A percentile compares a stretch with the other conserved stretches of the same genome.
phyloP scores from a whole-genome alignment of 352 stramenopile species.

The Pythium diclinum region DNA sequence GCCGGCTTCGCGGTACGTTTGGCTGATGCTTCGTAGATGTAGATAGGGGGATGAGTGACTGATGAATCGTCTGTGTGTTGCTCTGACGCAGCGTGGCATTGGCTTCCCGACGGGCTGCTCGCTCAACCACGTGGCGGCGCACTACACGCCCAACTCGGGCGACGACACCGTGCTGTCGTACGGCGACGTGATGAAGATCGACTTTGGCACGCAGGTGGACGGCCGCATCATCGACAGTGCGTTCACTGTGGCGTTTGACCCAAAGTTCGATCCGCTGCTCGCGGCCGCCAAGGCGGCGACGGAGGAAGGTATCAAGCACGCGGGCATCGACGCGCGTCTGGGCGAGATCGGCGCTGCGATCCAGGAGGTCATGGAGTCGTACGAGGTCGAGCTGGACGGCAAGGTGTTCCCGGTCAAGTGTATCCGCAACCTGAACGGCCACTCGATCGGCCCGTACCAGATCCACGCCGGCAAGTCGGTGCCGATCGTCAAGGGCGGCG shows the following conservation, averaged over 20 bases:
- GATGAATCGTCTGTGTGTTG: not conserved
- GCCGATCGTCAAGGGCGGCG: constrained; percentile 93
- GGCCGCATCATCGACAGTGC: constrained; percentile 96
- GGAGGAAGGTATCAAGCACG: constrained; percentile 82
- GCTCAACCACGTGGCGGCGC: constrained; percentile 94
- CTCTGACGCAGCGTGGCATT: constrained; percentile 70
- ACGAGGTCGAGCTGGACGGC: constrained; percentile 96
- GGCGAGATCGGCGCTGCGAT: constrained; percentile 94
- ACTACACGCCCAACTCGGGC: constrained; percentile 94
- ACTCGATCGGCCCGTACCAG: constrained; percentile 97
- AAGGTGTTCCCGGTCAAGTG: constrained; percentile 94
- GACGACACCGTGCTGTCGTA: constrained; percentile 91
- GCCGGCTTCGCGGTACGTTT: constrained; percentile 72
- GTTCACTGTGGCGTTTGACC: constrained; percentile 94
- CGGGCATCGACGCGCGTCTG: constrained; percentile 93
- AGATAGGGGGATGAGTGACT: not conserved
- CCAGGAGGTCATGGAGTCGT: constrained; percentile 98
- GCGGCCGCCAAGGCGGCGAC: constrained; percentile 90
- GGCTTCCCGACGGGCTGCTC: constrained; percentile 94
- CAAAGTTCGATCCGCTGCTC: constrained; percentile 87
- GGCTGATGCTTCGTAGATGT: not conserved
- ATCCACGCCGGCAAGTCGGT: constrained; percentile 97
- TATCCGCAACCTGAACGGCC: constrained; percentile 97
- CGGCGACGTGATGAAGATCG: constrained; percentile 96
- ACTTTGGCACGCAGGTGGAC: constrained; percentile 97